A percentile compares a stretch with the other conserved stretches of the same genome.
phyloP scores from a whole-genome alignment of 768 basidiomycete genomes.

The Dentipellis fragilis region DNA sequence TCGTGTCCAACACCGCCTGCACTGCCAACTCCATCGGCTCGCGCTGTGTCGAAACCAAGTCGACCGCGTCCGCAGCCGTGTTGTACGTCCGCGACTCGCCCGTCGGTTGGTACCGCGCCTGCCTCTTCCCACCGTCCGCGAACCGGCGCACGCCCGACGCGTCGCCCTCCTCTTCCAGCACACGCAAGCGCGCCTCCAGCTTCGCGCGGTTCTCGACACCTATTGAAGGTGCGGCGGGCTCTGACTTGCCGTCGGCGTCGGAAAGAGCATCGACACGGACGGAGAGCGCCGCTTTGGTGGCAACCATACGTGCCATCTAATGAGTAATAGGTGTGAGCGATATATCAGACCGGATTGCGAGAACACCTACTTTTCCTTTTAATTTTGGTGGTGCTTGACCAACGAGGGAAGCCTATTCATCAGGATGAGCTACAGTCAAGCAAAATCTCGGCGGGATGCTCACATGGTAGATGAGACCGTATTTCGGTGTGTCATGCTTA shows the following conservation, averaged over 20 bases:
- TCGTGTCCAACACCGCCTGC: slow-evolving; percentile 68
- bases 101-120: slow-evolving; percentile 70
- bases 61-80: slow-evolving; percentile 70
- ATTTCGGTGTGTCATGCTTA: slow-evolving; percentile 95
- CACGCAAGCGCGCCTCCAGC: slow-evolving; percentile 87
- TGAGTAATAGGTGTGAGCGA: not conserved
- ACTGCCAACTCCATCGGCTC: slow-evolving; percentile 71
- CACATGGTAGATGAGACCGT: slow-evolving; percentile 98
- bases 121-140: slow-evolving; percentile 52
- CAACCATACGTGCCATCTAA: slow-evolving; percentile 99
- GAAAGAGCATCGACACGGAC: slow-evolving; percentile 97
- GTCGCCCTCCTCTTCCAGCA: slow-evolving; percentile 78
- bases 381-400: slow-evolving; percentile 96
- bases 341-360: not conserved
- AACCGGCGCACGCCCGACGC: slow-evolving; percentile 61
- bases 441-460: slow-evolving; percentile 16
- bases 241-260: slow-evolving; percentile 85
- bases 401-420: slow-evolving; percentile 74
- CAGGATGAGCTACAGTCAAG: slow-evolving; percentile 6
- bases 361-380: slow-evolving; percentile 75
- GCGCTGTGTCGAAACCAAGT: slow-evolving; percentile 79
- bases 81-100: slow-evolving; percentile 82
- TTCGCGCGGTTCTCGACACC: slow-evolving; percentile 92
- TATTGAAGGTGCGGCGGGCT: slow-evolving; percentile 69
- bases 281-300: slow-evolving; percentile 94